Evolutionary conservation across 805 yeast genomes (phyloP).

Genomic region (Metahyphopichia silvanorum): DNA sequence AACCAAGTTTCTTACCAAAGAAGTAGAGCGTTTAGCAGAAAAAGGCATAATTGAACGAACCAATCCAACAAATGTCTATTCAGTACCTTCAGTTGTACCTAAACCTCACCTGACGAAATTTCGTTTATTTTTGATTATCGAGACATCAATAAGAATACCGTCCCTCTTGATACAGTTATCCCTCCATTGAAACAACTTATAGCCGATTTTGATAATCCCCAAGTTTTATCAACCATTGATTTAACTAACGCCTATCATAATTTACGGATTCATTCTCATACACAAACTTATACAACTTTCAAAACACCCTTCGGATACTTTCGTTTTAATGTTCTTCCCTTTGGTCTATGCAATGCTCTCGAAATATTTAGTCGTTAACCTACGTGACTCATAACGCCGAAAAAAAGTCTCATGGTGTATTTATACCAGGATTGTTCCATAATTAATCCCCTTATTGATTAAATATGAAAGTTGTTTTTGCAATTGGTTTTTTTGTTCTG

Average conservation of each 20-base stretch:
- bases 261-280: background rate
- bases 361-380: background rate
- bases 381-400: constrained; percentile 1
- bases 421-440: background rate
- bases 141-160: background rate
- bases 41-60: no score
- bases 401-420: background rate
- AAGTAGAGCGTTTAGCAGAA: no score
- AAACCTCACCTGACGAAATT: no score
- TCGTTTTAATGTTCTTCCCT: background rate
- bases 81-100: no score
- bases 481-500: constrained; percentile 1
- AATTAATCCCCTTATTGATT: background rate
- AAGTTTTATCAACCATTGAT: background rate
- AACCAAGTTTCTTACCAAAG: no score
- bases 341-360: background rate
- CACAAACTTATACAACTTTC: background rate
- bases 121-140: background rate
- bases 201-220: background rate
- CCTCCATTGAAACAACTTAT: background rate
- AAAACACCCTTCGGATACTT: background rate
- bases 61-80: no score
- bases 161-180: background rate
- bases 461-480: background rate
- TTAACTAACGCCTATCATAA: background rate